These are phyloP conservation scores for Gyrodon lividus DNA, from an alignment of 768 basidiomycete species.

Conservation along the genomic window DNA sequence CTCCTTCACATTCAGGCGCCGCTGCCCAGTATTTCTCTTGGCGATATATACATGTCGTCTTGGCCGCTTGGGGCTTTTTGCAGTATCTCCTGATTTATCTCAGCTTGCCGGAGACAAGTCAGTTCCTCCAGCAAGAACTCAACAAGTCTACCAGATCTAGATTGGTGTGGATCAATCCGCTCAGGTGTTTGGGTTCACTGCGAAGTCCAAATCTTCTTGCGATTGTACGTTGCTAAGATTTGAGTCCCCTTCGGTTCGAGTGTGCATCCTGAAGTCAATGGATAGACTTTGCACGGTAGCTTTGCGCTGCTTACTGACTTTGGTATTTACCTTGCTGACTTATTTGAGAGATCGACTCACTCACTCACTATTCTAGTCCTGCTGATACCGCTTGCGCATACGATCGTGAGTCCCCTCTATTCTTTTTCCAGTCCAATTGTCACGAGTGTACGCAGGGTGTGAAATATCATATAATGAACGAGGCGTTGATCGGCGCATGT, in stretches of 20 bases:
- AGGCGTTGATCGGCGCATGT: conserved; percentile 56
- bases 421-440: too few relatives aligned
- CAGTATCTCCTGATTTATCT: conserved; percentile 38
- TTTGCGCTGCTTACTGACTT: conserved; percentile 30
- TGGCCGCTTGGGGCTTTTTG: conserved; percentile 41
- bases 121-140: conserved; percentile 42
- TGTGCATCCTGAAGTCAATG: not conserved
- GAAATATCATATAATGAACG: conserved; percentile 54
- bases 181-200: conserved; percentile 46
- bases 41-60: conserved; percentile 48
- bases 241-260: too few relatives aligned
- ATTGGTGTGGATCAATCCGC: conserved; percentile 51
- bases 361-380: conserved; percentile 24
- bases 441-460: conserved; percentile 39
- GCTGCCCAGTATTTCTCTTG: conserved; percentile 57
- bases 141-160: too few relatives aligned
- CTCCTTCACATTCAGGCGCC: conserved; percentile 29
- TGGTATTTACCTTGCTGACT: too few relatives aligned
- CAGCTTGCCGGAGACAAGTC: conserved; percentile 60
- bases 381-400: conserved; percentile 56
- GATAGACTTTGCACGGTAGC: conserved; percentile 34
- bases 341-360: too few relatives aligned
- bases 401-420: conserved; percentile 43
- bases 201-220: conserved; percentile 54
- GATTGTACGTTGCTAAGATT: conserved; percentile 37